These are phyloP conservation scores for Withania somnifera DNA, from an alignment of 305 asterid genomes.

Conservation along the genomic window DNA sequence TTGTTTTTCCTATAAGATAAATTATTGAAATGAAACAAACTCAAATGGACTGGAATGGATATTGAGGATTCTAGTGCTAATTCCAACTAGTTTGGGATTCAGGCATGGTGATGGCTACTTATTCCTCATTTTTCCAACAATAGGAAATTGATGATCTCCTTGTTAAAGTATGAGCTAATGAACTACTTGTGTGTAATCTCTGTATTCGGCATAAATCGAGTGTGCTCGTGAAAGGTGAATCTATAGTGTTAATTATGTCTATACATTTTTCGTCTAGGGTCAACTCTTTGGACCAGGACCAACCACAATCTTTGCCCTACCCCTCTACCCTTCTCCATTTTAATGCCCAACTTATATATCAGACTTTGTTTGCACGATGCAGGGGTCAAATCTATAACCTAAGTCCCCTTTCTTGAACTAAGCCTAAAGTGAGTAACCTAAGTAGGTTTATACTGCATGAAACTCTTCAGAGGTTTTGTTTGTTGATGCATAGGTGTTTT, in stretches of 20 bases:
- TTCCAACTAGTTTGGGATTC: background rate
- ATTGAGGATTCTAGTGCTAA: background rate
- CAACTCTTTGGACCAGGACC: background rate
- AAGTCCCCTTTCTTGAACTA: background rate
- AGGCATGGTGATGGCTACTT: background rate
- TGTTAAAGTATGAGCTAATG: background rate
- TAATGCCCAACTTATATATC: background rate
- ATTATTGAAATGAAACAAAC: background rate
- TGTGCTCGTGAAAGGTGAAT: background rate
- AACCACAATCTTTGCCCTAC: background rate
- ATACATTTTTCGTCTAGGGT: background rate
- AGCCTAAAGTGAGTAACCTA: background rate
- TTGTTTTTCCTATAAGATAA: background rate
- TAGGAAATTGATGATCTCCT: background rate
- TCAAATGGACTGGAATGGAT: background rate
- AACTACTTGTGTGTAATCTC: background rate
- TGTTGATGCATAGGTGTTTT: conserved; percentile 6
- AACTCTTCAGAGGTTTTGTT: background rate
- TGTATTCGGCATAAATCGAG: background rate
- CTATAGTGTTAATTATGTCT: background rate
- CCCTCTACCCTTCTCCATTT: background rate
- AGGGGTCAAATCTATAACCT: background rate
- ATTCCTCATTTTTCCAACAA: background rate
- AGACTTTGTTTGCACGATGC: background rate
- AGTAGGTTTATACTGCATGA: background rate